Evolutionary conservation across 495 filamentous ascomycete genomes (phyloP).

Genomic region (Haplographium delicatum): DNA sequence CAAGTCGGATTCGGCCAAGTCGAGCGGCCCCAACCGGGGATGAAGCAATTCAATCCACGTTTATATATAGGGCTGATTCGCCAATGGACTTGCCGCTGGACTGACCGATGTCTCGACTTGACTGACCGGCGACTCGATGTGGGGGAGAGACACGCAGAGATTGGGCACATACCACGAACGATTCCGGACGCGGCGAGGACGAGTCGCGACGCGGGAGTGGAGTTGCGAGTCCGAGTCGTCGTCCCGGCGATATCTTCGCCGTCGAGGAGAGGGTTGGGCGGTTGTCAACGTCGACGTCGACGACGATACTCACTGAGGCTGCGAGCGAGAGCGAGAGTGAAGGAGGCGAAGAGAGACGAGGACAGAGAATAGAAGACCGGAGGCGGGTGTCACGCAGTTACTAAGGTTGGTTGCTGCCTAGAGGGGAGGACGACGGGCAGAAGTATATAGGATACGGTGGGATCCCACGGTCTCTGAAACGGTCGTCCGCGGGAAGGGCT

Average conservation of each 20-base stretch:
- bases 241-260: not conserved
- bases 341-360: constrained; percentile 1
- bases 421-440: not conserved
- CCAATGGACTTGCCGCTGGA: constrained; percentile 15
- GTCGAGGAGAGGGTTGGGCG: not conserved
- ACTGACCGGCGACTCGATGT: constrained; percentile 1
- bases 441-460: constrained; percentile 18
- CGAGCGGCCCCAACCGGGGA: constrained; percentile 2
- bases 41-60: constrained; percentile 11
- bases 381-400: not conserved
- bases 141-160: not conserved
- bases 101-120: not conserved
- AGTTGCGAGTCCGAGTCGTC: not conserved
- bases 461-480: constrained; percentile 9
- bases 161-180: constrained; percentile 10
- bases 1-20: constrained; percentile 15
- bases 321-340: too few relatives aligned
- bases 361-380: not conserved
- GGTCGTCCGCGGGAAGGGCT: not conserved
- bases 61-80: constrained; percentile 24
- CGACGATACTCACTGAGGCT: constrained; percentile 2
- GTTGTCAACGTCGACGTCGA: not conserved
- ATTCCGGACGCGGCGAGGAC: not conserved
- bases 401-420: constrained; percentile 25
- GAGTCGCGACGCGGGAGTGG: not conserved